phyloP scores from a whole-genome alignment of 2,329 filamentous ascomycete species.

The Leptosphaerulina australis region DNA sequence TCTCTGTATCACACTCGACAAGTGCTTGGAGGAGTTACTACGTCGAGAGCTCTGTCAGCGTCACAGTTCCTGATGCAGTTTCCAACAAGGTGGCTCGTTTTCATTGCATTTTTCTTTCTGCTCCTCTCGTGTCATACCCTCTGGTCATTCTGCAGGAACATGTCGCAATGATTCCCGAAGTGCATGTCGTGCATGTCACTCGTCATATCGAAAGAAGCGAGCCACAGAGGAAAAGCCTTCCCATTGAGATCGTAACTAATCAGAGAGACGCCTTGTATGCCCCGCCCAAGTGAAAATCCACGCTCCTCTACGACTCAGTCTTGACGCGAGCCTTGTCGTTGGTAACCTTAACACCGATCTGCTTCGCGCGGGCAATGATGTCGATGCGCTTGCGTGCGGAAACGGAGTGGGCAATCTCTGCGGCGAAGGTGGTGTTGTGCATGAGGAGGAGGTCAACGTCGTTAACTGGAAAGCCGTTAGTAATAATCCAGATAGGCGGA shows the following conservation, averaged over 20 bases:
- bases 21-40: neutral
- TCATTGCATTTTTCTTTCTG: slow-evolving; percentile 39
- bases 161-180: slow-evolving; percentile 37
- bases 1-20: too few relatives aligned
- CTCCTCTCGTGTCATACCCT: slow-evolving; percentile 26
- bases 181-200: slow-evolving; percentile 33
- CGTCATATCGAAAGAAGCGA: slow-evolving; percentile 30
- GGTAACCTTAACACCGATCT: slow-evolving; percentile 99
- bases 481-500: neutral
- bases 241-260: slow-evolving; percentile 48
- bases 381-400: slow-evolving; percentile 98
- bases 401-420: slow-evolving; percentile 98
- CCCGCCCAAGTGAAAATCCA: slow-evolving; percentile 39
- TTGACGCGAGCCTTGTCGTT: slow-evolving; percentile 99
- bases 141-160: slow-evolving; percentile 25
- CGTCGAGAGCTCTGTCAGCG: neutral
- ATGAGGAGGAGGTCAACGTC: slow-evolving; percentile 98
- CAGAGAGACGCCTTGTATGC: slow-evolving; percentile 49
- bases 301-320: slow-evolving; percentile 72
- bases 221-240: slow-evolving; percentile 41
- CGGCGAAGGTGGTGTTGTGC: slow-evolving; percentile 99
- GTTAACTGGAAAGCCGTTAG: slow-evolving; percentile 57
- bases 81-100: slow-evolving; percentile 31
- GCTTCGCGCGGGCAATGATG: slow-evolving; percentile 96
- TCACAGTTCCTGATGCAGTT: neutral